phyloP scores from a whole-genome alignment of 352 stramenopile genomes.

The Phytophthora parvispora region DNA sequence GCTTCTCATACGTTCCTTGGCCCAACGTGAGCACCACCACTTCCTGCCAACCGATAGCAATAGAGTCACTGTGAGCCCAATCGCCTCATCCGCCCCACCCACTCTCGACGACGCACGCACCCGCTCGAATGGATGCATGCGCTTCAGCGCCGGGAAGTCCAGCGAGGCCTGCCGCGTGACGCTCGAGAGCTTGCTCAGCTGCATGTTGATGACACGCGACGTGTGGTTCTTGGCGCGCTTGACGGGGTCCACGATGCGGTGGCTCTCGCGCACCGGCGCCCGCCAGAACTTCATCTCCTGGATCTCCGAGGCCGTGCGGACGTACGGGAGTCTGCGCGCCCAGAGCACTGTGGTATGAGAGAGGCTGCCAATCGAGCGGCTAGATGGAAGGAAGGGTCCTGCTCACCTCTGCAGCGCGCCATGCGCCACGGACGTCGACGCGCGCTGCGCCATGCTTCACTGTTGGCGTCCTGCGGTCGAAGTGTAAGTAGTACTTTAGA shows the following conservation, averaged over 20 bases:
- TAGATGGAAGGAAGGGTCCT: not conserved
- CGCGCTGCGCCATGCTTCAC: conserved; percentile 26
- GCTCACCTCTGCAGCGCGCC: conserved; percentile 76
- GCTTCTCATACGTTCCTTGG: conserved; percentile 74
- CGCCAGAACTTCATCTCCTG: conserved; percentile 92
- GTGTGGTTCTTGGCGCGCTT: conserved; percentile 88
- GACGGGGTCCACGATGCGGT: conserved; percentile 83
- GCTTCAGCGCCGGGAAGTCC: conserved; percentile 80
- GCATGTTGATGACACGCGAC: conserved; percentile 83
- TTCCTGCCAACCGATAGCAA: conserved; percentile 48
- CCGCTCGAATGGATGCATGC: conserved; percentile 85
- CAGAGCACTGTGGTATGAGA: not conserved
- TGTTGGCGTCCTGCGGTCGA: not conserved
- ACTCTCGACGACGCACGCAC: conserved; percentile 48
- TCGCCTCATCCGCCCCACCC: not conserved
- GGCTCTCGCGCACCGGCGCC: conserved; percentile 71
- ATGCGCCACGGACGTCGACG: conserved; percentile 53
- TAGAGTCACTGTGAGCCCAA: not conserved
- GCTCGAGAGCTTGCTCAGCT: conserved; percentile 77
- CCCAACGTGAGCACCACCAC: conserved; percentile 86
- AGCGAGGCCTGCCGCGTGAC: conserved; percentile 81
- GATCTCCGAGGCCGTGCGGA: conserved; percentile 85
- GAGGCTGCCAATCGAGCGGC: not conserved
- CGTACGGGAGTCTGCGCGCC: conserved; percentile 70
- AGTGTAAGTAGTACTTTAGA: conserved; percentile 4